A percentile compares a stretch with the other conserved stretches of the same genome.
These are phyloP conservation scores for Glomus cerebriforme DNA, from an alignment of 192 early-diverging fungal genomes.

Conservation along the genomic window DNA sequence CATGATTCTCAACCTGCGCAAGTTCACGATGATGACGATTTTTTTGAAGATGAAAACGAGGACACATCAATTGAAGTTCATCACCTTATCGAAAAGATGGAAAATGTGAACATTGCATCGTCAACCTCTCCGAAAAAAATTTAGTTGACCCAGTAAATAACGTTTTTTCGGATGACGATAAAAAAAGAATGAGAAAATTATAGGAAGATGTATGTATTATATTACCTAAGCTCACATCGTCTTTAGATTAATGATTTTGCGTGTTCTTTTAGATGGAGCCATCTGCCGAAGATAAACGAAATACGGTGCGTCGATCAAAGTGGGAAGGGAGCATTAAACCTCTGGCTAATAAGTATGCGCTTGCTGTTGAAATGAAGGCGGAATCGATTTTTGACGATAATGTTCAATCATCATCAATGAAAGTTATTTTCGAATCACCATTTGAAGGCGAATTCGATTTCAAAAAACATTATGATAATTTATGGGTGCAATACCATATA, in stretches of 20 bases:
- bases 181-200: slow-evolving; percentile 25
- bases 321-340: slow-evolving; percentile 29
- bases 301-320: slow-evolving; percentile 20
- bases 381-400: slow-evolving; percentile 25
- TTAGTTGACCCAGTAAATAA: slow-evolving; percentile 32
- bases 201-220: slow-evolving; percentile 8
- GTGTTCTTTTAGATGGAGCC: slow-evolving; percentile 30
- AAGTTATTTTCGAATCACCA: slow-evolving; percentile 28
- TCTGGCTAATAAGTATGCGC: slow-evolving; percentile 21
- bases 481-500: too few relatives aligned
- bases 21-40: background rate
- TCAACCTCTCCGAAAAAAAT: slow-evolving; percentile 30
- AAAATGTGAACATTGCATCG: slow-evolving; percentile 18
- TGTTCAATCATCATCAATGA: slow-evolving; percentile 10
- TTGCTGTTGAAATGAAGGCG: slow-evolving; percentile 5
- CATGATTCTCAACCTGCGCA: too few relatives aligned
- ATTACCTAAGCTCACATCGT: background rate
- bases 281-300: slow-evolving; percentile 27
- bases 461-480: slow-evolving; percentile 30
- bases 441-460: slow-evolving; percentile 27
- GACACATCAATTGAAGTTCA: slow-evolving; percentile 15
- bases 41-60: slow-evolving; percentile 11
- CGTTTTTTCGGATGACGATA: slow-evolving; percentile 25
- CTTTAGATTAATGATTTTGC: slow-evolving; percentile 27
- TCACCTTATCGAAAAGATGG: slow-evolving; percentile 14